Percentiles rank a stretch among this genome's conserved stretches.
Evolutionary conservation across 202 grass and related monocot species (phyloP).

Genomic region (Bolboschoenoplectus hybrid): DNA sequence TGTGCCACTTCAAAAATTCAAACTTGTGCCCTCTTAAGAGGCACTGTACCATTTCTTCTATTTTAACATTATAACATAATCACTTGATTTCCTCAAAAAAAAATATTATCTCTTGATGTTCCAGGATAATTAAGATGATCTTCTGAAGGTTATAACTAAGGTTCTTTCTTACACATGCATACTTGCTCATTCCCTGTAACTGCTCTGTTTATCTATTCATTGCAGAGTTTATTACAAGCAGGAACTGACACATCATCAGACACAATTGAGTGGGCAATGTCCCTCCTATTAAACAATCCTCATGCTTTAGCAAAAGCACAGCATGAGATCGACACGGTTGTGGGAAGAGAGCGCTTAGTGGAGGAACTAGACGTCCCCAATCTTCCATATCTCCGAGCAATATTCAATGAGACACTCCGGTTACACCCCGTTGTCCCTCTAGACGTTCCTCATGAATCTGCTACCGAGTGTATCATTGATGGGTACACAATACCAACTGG

Average conservation of each 20-base stretch:
- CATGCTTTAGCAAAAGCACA: not conserved
- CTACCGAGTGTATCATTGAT: conserved; percentile 31
- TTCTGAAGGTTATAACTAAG: not conserved
- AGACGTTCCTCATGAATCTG: conserved; percentile 44
- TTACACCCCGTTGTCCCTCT: conserved; percentile 43
- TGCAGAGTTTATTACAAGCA: conserved; percentile 45
- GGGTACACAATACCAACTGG: conserved; percentile 31
- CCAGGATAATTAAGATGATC: not conserved
- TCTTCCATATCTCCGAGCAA: conserved; percentile 50
- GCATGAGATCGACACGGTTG: not conserved
- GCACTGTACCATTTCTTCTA: not conserved
- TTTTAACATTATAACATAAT: not conserved
- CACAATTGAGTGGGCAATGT: conserved; percentile 53
- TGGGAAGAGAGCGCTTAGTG: conserved; percentile 37
- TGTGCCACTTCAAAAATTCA: not conserved
- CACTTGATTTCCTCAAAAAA: not conserved
- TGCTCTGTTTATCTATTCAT: not conserved
- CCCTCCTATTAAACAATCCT: conserved; percentile 37
- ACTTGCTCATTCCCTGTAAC: not conserved
- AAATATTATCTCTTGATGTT: not conserved
- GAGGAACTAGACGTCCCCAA: conserved; percentile 44
- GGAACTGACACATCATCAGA: conserved; percentile 46
- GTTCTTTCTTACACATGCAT: not conserved
- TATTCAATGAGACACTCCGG: conserved; percentile 54
- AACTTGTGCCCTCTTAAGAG: not conserved